Evolutionary conservation across 2,329 filamentous ascomycete genomes (phyloP).

Genomic region (Gyromitra esculenta): DNA sequence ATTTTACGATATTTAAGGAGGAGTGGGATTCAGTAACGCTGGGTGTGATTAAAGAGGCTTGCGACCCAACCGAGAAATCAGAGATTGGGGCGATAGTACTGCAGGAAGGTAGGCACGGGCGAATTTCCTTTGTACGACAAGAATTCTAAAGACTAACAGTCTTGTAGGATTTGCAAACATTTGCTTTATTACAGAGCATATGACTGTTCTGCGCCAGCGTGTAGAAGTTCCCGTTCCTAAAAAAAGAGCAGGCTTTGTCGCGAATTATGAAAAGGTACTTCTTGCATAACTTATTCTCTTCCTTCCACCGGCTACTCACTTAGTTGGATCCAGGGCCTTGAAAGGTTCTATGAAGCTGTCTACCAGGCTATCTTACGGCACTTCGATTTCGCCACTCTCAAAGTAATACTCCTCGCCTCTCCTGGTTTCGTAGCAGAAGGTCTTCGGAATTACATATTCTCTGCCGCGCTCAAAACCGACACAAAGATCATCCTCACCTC

Average conservation of each 20-base stretch:
- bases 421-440: conserved; percentile 86
- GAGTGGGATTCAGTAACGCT: conserved; percentile 90
- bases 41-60: conserved; percentile 79
- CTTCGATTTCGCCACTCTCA: conserved; percentile 75
- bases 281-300: neutral
- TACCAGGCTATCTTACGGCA: conserved; percentile 79
- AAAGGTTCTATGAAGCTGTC: conserved; percentile 80
- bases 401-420: conserved; percentile 83
- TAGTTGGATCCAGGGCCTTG: conserved; percentile 70
- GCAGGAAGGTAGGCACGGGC: conserved; percentile 74
- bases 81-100: conserved; percentile 91
- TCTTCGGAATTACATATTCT: conserved; percentile 79
- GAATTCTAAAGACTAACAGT: conserved; percentile 1
- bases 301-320: conserved; percentile 24
- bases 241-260: conserved; percentile 70
- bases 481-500: conserved; percentile 76
- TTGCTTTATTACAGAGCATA: conserved; percentile 81
- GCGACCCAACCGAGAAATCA: conserved; percentile 80
- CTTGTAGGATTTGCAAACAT: conserved; percentile 72
- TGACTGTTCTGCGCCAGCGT: conserved; percentile 76
- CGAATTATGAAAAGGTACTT: conserved; percentile 65
- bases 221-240: conserved; percentile 74
- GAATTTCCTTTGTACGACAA: conserved; percentile 13
- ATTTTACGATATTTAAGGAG: conserved; percentile 87
- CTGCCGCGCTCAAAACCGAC: conserved; percentile 70